Conservation (phyloP, 2,329 filamentous ascomycete species). For the Arthrobotrys sinensis region DNA sequence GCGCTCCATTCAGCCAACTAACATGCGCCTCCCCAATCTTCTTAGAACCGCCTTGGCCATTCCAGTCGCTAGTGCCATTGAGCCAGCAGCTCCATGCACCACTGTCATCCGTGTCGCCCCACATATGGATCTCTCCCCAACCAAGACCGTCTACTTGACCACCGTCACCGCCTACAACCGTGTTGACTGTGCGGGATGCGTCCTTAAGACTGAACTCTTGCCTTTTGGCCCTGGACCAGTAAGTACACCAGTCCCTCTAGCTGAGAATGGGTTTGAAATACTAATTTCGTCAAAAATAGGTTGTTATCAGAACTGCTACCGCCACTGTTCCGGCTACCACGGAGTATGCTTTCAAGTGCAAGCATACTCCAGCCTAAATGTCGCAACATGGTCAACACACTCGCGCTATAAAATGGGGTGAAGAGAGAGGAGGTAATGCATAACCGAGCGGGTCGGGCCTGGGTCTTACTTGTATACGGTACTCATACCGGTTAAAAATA, state of each 20-base stretch:
- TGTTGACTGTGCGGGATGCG: conserved; percentile 43
- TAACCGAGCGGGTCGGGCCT: background rate
- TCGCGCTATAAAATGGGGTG: background rate
- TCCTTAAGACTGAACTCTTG: conserved; percentile 4
- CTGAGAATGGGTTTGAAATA: background rate
- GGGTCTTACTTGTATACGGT: conserved; percentile 38
- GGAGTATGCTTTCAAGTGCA: background rate
- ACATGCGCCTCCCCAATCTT: conserved; percentile 25
- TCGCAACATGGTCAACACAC: background rate
- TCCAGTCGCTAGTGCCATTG: conserved; percentile 17
- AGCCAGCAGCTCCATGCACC: conserved; percentile 21
- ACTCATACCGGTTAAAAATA: conserved; percentile 36
- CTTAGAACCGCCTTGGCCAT: conserved; percentile 38
- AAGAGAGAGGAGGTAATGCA: background rate
- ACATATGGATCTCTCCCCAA: conserved; percentile 37
- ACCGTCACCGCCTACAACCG: conserved; percentile 28
- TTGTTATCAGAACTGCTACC: conserved; percentile 37
- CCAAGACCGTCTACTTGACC: conserved; percentile 29
- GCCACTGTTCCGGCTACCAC: conserved; percentile 24
- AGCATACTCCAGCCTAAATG: conserved; percentile 16
- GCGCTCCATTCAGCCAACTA: conserved; percentile 19
- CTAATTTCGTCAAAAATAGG: conserved; percentile 11
- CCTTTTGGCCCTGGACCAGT: conserved; percentile 42
- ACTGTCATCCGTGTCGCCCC: conserved; percentile 24
- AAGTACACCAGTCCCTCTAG: background rate